Conservation (phyloP, 768 basidiomycete species). For the Suillus americanus region DNA sequence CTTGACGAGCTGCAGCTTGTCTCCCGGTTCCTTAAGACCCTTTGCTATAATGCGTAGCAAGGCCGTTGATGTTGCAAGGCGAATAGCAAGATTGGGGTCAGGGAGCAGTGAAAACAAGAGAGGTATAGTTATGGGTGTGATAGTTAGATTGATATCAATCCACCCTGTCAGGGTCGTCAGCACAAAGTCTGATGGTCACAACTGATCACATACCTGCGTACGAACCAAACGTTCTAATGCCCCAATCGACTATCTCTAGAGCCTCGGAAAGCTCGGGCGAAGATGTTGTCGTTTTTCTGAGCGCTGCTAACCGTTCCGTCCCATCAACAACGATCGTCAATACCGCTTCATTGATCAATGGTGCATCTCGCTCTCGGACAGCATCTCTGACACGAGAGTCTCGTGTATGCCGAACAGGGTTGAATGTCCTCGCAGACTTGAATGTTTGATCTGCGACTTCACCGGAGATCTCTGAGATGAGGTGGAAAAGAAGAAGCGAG, state of each 20-base stretch:
- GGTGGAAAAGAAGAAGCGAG: slow-evolving; percentile 85
- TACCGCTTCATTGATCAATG: slow-evolving; percentile 82
- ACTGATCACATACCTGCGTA: slow-evolving; percentile 78
- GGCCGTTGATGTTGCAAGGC: slow-evolving; percentile 79
- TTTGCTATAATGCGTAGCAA: slow-evolving; percentile 85
- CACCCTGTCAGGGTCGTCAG: slow-evolving; percentile 60
- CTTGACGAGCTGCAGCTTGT: slow-evolving; percentile 88
- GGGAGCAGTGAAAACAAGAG: slow-evolving; percentile 82
- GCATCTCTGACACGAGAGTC: slow-evolving; percentile 88
- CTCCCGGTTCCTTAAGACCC: slow-evolving; percentile 87
- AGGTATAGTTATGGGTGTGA: slow-evolving; percentile 86
- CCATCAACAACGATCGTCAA: slow-evolving; percentile 78
- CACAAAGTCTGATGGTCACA: background rate
- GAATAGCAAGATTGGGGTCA: slow-evolving; percentile 74
- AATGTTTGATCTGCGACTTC: slow-evolving; percentile 97
- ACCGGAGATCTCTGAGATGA: slow-evolving; percentile 91
- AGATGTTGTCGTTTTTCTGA: slow-evolving; percentile 49
- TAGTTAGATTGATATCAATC: slow-evolving; percentile 96
- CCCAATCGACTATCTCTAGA: slow-evolving; percentile 86
- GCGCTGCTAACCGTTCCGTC: slow-evolving; percentile 51
- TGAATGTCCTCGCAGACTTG: slow-evolving; percentile 80
- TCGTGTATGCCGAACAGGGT: slow-evolving; percentile 66
- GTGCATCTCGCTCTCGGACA: slow-evolving; percentile 87
- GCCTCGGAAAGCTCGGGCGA: slow-evolving; percentile 55
- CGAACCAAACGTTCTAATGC: slow-evolving; percentile 87